A percentile compares a stretch with the other conserved stretches of the same genome.
Evolutionary conservation across 208 protist genomes (phyloP).

Genomic region (Trypanosoma boissoni): DNA sequence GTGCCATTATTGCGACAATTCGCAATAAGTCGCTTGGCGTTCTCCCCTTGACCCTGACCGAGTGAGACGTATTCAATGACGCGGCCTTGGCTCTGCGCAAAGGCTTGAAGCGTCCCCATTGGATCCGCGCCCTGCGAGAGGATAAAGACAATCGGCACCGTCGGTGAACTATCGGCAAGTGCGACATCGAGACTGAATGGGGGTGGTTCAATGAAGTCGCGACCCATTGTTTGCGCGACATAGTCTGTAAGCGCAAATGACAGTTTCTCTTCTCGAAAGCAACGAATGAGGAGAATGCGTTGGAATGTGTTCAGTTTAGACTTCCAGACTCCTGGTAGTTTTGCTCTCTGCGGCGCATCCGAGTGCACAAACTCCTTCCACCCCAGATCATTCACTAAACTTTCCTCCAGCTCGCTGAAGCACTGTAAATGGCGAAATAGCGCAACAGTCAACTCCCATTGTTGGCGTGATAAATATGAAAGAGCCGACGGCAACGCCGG

Average conservation of each 20-base stretch:
- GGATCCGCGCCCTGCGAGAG: constrained; percentile 97
- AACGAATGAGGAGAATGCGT: constrained; percentile 91
- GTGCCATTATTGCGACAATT: constrained; percentile 79
- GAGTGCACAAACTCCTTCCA: constrained; percentile 68
- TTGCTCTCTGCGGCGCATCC: constrained; percentile 55
- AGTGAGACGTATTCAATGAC: constrained; percentile 93
- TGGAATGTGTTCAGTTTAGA: constrained; percentile 83
- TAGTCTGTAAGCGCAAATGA: constrained; percentile 89
- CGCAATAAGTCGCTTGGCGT: constrained; percentile 94
- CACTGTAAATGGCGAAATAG: constrained; percentile 74
- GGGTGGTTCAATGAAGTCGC: constrained; percentile 92
- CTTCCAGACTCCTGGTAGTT: constrained; percentile 59
- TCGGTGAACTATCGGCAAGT: constrained; percentile 79
- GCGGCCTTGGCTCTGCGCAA: constrained; percentile 76
- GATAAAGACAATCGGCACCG: constrained; percentile 96
- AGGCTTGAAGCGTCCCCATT: constrained; percentile 89
- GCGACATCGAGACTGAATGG: constrained; percentile 90
- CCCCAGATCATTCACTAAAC: constrained; percentile 39
- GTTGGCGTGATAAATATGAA: constrained; percentile 63
- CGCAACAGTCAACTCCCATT: constrained; percentile 87
- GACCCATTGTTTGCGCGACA: constrained; percentile 88
- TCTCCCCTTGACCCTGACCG: constrained; percentile 96
- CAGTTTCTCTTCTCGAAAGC: constrained; percentile 95
- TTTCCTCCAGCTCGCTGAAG: constrained; percentile 59
- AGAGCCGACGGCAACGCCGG: constrained; percentile 42